phyloP scores from a whole-genome alignment of 768 basidiomycete species.

The Amanita thiersii region DNA sequence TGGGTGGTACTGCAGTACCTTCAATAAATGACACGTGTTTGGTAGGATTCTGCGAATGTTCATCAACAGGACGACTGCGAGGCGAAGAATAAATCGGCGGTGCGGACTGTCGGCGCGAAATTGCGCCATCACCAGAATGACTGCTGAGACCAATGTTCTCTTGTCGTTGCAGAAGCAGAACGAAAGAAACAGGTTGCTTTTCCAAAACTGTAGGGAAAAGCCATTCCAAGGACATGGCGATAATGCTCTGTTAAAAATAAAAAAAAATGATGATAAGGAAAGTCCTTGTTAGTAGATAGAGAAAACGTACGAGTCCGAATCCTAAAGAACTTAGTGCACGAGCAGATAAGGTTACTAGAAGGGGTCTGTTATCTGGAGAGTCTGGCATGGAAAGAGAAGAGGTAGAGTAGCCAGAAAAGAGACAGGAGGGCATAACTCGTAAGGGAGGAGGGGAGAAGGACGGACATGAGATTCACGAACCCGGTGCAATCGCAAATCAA shows the following conservation, averaged over 20 bases:
- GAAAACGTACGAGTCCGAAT: conserved; percentile 2
- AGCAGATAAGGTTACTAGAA: conserved; percentile 26
- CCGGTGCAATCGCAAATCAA: conserved; percentile 11
- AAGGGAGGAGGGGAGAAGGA: conserved; percentile 8
- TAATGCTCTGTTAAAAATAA: conserved; percentile 26
- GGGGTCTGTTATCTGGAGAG: conserved; percentile 13
- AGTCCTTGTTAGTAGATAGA: conserved; percentile 8
- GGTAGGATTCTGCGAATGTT: conserved; percentile 7
- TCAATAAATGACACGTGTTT: conserved; percentile 26
- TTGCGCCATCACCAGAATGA: no score
- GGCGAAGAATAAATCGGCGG: conserved; percentile 16
- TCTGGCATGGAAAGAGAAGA: no score
- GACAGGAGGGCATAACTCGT: no score
- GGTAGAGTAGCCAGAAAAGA: no score
- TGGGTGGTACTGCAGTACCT: background rate
- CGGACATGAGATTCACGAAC: background rate
- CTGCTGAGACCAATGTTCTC: no score
- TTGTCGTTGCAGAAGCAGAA: background rate
- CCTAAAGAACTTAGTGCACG: conserved; percentile 24
- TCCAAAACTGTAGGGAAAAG: conserved; percentile 17
- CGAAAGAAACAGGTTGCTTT: background rate
- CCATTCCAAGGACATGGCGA: conserved; percentile 37
- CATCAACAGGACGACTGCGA: conserved; percentile 13
- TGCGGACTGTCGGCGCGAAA: conserved; percentile 15
- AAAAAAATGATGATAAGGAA: conserved; percentile 6